phyloP scores from a whole-genome alignment of 2,329 filamentous ascomycete species.

The Cryphonectria parasitica region DNA sequence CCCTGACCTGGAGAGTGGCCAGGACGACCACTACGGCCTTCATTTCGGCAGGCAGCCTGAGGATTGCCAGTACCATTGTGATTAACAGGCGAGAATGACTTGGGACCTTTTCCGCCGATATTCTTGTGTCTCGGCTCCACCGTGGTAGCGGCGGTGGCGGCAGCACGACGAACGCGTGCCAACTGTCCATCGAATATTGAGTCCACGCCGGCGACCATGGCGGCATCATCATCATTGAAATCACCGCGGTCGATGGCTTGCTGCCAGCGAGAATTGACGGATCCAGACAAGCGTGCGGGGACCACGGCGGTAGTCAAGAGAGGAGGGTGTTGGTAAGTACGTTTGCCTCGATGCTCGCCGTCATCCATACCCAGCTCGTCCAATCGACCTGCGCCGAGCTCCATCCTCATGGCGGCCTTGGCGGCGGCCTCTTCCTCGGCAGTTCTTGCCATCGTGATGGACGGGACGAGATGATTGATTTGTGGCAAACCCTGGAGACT shows the following conservation, averaged over 20 bases:
- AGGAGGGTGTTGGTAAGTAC: neutral
- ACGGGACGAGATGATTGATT: neutral
- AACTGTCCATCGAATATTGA: slow-evolving; percentile 36
- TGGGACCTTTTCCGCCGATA: neutral
- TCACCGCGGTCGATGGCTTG: slow-evolving; percentile 31
- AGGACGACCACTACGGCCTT: neutral
- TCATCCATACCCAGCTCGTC: slow-evolving; percentile 35
- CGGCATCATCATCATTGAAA: slow-evolving; percentile 40
- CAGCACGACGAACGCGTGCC: slow-evolving; percentile 31
- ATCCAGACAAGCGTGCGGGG: neutral
- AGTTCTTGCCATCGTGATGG: neutral
- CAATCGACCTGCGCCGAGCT: slow-evolving; percentile 37
- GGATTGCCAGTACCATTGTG: slow-evolving; percentile 10
- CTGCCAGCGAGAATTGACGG: slow-evolving; percentile 13
- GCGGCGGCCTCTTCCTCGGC: slow-evolving; percentile 6
- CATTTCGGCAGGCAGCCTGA: neutral
- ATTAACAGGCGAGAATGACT: slow-evolving; percentile 1
- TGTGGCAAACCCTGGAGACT: neutral
- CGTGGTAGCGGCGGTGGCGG: neutral
- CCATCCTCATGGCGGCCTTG: slow-evolving; percentile 28
- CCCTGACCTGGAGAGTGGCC: neutral
- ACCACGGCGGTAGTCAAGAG: neutral
- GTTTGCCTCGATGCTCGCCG: slow-evolving; percentile 1
- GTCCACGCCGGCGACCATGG: slow-evolving; percentile 34
- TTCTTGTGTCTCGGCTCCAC: neutral